Base-by-base conservation (phyloP, 2,329 filamentous ascomycete genomes). In the Fusarium newnesense region DNA sequence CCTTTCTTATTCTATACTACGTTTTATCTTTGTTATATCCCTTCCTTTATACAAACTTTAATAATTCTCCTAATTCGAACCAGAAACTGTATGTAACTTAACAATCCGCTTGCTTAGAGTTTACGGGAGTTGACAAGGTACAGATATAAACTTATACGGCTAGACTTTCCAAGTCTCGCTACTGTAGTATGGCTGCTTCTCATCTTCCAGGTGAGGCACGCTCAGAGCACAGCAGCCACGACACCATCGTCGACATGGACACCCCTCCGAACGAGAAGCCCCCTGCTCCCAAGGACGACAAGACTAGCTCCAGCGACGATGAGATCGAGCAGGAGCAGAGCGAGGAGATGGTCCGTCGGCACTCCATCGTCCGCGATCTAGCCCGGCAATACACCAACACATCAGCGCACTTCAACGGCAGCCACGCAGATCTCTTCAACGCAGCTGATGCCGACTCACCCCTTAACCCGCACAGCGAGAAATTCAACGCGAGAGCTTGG, bases 401-500 rank as follows among this genome's bases (percentile, higher is more conserved):
- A 5, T 75, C 73, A 9, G 47, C 60, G 5, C 59, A 73, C 42
- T 70, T 74, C 28, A 57, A 60, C n/a, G 72, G 71, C 30, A 64
- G 63, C 36, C 39, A 59, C 1, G 68, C 72, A 13, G 72, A 72
- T 15, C 72, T 74, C 19, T 75, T 75, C 30, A 54, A 52, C 26
- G 69, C 64, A 15, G 50, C 28, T 7, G 72, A 74, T 28, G 26
- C 80, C 15, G 61, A 82, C 30, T 87, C 86, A n/a, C 80, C 83
- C 0, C 80, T 89, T 18, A 86, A 89, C 72, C 87, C 87, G 9
- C 79, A 80, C 47, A 83, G 83, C 50, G 80, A 80, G 19, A 83
- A 85, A n/a, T 90, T 90, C 79, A 85, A 82, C 65, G 83, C 85
- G n/a, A 81, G 83, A 28, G 81, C 82, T 7, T 82, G 80, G 80